These are phyloP conservation scores for Citrus mangshanensis DNA, from an alignment of 345 rosid species.

Conservation along the genomic window DNA sequence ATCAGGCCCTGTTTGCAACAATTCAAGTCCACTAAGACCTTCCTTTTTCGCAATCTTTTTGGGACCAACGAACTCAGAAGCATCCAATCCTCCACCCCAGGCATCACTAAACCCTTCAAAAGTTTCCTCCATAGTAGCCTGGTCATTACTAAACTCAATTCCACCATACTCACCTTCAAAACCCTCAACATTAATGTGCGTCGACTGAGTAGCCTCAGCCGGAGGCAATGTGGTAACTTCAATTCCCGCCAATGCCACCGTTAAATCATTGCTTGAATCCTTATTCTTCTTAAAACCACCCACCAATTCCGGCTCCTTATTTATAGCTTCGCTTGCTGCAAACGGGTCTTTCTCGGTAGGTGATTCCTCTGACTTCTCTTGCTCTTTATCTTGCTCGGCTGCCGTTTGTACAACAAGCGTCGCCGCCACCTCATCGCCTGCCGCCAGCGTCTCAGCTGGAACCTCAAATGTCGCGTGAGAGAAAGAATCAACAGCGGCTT, in stretches of 20 bases:
- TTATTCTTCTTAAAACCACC: slow-evolving; percentile 89
- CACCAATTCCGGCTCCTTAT: slow-evolving; percentile 71
- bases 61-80: slow-evolving; percentile 84
- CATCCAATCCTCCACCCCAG: slow-evolving; percentile 98
- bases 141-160: slow-evolving; percentile 84
- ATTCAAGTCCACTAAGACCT: slow-evolving; percentile 95
- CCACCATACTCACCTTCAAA: slow-evolving; percentile 98
- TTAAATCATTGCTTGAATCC: slow-evolving; percentile 65
- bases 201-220: slow-evolving; percentile 95
- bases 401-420: slow-evolving; percentile 40
- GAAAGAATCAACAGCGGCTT: slow-evolving; percentile 59
- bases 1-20: slow-evolving; percentile 71
- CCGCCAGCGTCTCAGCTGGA: slow-evolving; percentile 75
- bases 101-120: slow-evolving; percentile 89
- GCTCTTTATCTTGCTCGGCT: slow-evolving; percentile 42
- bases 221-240: slow-evolving; percentile 95
- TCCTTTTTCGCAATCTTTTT: slow-evolving; percentile 69
- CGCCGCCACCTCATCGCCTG: slow-evolving; percentile 78
- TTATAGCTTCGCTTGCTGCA: slow-evolving; percentile 73
- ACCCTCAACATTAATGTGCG: slow-evolving; percentile 86
- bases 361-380: slow-evolving; percentile 50
- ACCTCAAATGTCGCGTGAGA: slow-evolving; percentile 61
- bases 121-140: slow-evolving; percentile 87
- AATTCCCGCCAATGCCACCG: slow-evolving; percentile 80
- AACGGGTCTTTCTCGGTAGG: slow-evolving; percentile 77